Evolutionary conservation across 768 basidiomycete species (phyloP).

Genomic region (Dictyophora rubrovolvata): DNA sequence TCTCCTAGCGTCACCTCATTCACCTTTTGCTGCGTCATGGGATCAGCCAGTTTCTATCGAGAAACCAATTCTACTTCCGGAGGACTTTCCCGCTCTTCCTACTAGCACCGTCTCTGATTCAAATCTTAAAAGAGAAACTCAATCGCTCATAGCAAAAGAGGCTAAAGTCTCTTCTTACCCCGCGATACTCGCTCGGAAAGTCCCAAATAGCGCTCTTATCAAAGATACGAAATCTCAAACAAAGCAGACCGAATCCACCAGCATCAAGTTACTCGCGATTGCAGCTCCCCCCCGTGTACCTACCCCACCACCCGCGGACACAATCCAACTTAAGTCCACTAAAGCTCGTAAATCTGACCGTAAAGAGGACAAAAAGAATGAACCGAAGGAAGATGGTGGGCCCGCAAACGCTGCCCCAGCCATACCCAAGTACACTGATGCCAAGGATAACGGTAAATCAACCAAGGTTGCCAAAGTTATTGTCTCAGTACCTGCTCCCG

Average conservation of each 20-base stretch:
- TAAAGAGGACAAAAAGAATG: conserved; percentile 42
- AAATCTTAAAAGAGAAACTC: conserved; percentile 15
- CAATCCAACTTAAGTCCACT: not conserved
- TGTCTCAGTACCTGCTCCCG: conserved; percentile 16
- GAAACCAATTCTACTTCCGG: conserved; percentile 37
- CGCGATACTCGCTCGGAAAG: conserved; percentile 24
- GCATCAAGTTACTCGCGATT: not conserved
- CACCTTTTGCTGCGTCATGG: conserved; percentile 26
- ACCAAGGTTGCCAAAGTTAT: conserved; percentile 11
- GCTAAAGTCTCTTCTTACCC: conserved; percentile 18
- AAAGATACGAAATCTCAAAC: not conserved
- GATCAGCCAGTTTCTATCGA: conserved; percentile 25
- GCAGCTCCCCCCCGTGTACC: not conserved
- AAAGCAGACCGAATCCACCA: not conserved
- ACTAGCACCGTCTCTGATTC: conserved; percentile 21
- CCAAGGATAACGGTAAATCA: conserved; percentile 7
- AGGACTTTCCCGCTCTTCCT: conserved; percentile 70
- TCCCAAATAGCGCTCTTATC: conserved; percentile 25
- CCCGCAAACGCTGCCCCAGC: conserved; percentile 19
- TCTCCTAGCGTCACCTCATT: conserved; percentile 33
- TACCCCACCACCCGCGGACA: not conserved
- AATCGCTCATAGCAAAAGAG: conserved; percentile 12
- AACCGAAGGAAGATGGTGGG: conserved; percentile 20
- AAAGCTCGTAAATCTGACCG: conserved; percentile 27
- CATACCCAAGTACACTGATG: conserved; percentile 10